A percentile compares a stretch with the other conserved stretches of the same genome.
phyloP scores from a whole-genome alignment of 768 basidiomycete species.

The Candolleomyces aberdarensis region DNA sequence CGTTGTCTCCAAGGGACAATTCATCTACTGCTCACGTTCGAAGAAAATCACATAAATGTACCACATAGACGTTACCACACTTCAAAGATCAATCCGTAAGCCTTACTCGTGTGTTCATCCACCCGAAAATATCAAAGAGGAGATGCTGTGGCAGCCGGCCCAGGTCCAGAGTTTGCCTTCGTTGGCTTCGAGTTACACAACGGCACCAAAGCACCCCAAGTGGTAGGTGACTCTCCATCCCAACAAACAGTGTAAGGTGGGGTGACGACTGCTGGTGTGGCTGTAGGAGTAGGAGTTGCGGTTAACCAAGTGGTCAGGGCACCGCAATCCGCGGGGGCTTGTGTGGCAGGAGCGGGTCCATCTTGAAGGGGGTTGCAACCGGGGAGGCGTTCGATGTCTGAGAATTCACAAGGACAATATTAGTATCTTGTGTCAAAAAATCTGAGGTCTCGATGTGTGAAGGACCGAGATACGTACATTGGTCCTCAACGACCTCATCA shows the following conservation, averaged over 20 bases:
- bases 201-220: too few relatives aligned
- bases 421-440: background rate
- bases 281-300: background rate
- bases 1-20: too few relatives aligned
- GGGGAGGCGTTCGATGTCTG: background rate
- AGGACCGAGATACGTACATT: background rate
- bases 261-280: background rate
- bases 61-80: too few relatives aligned
- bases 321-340: background rate
- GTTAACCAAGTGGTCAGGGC: background rate
- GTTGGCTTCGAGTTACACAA: too few relatives aligned
- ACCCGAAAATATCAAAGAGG: too few relatives aligned
- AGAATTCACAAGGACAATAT: background rate
- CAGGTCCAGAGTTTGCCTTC: too few relatives aligned
- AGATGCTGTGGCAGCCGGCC: too few relatives aligned
- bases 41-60: too few relatives aligned
- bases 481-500: slow-evolving; percentile 7
- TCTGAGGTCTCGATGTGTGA: background rate
- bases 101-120: too few relatives aligned
- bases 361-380: background rate
- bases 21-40: too few relatives aligned
- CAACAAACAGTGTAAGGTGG: background rate
- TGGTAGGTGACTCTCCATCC: background rate
- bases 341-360: background rate
- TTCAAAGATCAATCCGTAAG: too few relatives aligned